phyloP scores from a whole-genome alignment of 805 yeast species.

The Metschnikowia noctiluminum region DNA sequence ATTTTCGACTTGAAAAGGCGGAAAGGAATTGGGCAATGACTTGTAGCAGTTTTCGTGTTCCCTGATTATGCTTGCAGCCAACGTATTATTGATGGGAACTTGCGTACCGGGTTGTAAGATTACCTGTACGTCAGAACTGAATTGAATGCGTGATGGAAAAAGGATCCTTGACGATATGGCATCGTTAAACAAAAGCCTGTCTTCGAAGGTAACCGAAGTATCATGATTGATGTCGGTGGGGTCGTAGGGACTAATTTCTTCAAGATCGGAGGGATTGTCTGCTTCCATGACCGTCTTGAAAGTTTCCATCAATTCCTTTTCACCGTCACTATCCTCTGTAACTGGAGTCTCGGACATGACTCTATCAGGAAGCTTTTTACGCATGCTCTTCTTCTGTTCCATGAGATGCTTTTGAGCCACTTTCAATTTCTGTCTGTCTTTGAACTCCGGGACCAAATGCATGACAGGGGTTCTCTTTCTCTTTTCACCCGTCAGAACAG shows the following conservation, averaged over 20 bases:
- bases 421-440: slow-evolving; percentile 13
- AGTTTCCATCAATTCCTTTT: slow-evolving; percentile 13
- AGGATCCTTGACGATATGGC: slow-evolving; percentile 22
- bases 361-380: slow-evolving; percentile 2
- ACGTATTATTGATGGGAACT: slow-evolving; percentile 26
- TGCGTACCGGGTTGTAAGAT: slow-evolving; percentile 20
- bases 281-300: slow-evolving; percentile 17
- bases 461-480: slow-evolving; percentile 29
- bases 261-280: slow-evolving; percentile 24
- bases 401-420: slow-evolving; percentile 15
- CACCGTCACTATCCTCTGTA: slow-evolving; percentile 14
- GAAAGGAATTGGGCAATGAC: slow-evolving; percentile 35
- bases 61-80: slow-evolving; percentile 30
- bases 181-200: slow-evolving; percentile 31
- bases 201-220: slow-evolving; percentile 23
- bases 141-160: slow-evolving; percentile 11
- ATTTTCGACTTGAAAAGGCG: slow-evolving; percentile 25
- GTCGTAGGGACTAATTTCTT: slow-evolving; percentile 37
- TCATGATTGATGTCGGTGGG: slow-evolving; percentile 37
- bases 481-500: slow-evolving; percentile 32
- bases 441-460: slow-evolving; percentile 26
- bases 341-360: slow-evolving; percentile 7
- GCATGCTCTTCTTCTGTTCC: slow-evolving; percentile 10
- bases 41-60: slow-evolving; percentile 29
- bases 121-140: slow-evolving; percentile 12